Percentiles rank a stretch among this genome's conserved stretches.
These are phyloP conservation scores for Lolium rigidum DNA, from an alignment of 176 grass and related monocot genomes.

Conservation along the genomic window DNA sequence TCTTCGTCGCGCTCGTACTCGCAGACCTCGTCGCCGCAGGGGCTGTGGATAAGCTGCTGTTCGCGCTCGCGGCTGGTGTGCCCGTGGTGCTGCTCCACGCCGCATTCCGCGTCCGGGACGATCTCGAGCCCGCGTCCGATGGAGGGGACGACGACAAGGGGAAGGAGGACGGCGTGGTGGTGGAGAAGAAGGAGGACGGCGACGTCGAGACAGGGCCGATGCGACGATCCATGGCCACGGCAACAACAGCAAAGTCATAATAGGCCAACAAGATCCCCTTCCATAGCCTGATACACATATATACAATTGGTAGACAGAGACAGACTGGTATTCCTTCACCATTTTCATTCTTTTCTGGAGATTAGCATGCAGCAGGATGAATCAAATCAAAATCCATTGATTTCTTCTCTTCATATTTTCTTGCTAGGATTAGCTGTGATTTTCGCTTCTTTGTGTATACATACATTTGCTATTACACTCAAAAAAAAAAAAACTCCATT, in stretches of 20 bases:
- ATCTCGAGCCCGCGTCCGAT: slow-evolving; percentile 34
- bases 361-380: neutral
- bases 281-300: neutral
- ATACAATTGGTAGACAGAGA: neutral
- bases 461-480: neutral
- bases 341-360: too few relatives aligned
- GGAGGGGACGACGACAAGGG: neutral
- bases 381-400: neutral
- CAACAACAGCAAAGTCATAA: slow-evolving; percentile 3
- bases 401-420: too few relatives aligned
- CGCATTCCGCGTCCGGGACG: slow-evolving; percentile 61
- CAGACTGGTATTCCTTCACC: neutral
- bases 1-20: slow-evolving; percentile 49
- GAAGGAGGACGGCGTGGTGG: slow-evolving; percentile 33
- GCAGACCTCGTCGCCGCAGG: slow-evolving; percentile 44
- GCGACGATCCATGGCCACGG: slow-evolving; percentile 19
- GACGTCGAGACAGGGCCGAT: slow-evolving; percentile 38
- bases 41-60: slow-evolving; percentile 46
- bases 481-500: too few relatives aligned
- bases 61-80: slow-evolving; percentile 30
- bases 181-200: slow-evolving; percentile 68
- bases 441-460: neutral
- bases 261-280: neutral
- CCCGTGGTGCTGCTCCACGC: slow-evolving; percentile 57
- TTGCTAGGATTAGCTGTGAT: neutral